Evolutionary conservation across 2,329 filamentous ascomycete species (phyloP), one percentile per base, ranked within the genome.

Genomic region (Beauveria asiatica): DNA sequence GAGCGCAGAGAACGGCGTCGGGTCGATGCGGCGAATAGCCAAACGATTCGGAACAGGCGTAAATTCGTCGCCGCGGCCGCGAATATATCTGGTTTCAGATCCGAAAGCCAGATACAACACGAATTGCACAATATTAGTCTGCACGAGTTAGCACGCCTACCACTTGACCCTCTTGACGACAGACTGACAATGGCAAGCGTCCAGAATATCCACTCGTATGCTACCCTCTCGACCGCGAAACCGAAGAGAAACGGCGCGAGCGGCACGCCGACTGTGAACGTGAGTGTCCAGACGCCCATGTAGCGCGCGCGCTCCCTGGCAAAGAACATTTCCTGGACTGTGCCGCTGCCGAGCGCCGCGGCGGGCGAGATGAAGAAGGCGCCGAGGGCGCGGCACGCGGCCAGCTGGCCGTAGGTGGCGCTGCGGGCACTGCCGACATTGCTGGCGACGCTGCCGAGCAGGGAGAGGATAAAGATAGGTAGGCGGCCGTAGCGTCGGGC

Each of bases 281-380:
- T 48, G 54, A 57, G 54, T 33, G 54, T 57, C 54, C 54, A 57
- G 4, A 57, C 42, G 54, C 54, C 54, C 45, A 57, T 57, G 45
- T 48, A 57, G 16, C n/a, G 27, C 30, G 54, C 44, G 21, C 54
- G 45, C 54, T 57, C 54, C 10, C 44, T n/a, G 3, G 54, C 44
- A 27, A 57, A 48, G 54, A 57, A 57, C 44, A 57, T 57, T 8
- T 57, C 54, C 30, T 57, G 54, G 30, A 57, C 54, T 7, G 54
- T 57, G 44, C 54, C 54, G 33, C 54, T 39, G 16, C 54, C 54
- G 10, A 57, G 54, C 30, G 54, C 54, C 19, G 45, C 54, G 19
- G 54, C 54, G 19, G 54, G 54, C 2, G 54, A 57, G 54, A 57
- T 48, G 54, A 57, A 57, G 44, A 57, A 41, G 30, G 54, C 54